Evolutionary conservation across 306 rosid genomes (phyloP).

Genomic region (Hippophae gyantsensis): DNA sequence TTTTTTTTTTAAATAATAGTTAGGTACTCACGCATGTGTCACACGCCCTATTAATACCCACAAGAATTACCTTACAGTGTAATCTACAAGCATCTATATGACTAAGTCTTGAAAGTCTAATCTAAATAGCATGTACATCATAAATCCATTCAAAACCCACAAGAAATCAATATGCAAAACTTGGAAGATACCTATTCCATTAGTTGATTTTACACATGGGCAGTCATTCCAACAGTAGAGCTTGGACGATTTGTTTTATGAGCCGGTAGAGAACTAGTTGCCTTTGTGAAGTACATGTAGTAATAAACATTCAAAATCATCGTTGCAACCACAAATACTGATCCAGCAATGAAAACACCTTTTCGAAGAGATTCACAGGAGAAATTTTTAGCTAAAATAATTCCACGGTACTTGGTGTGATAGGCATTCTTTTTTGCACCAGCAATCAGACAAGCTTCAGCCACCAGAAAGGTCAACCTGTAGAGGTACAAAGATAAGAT

Average conservation of each 20-base stretch:
- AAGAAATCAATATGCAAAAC: conserved; percentile 19
- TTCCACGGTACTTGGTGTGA: conserved; percentile 73
- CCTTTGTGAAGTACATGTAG: conserved; percentile 89
- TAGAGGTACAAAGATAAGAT: conserved; percentile 1
- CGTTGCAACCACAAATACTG: conserved; percentile 77
- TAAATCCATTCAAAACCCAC: conserved; percentile 16
- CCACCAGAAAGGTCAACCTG: conserved; percentile 73
- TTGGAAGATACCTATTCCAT: conserved; percentile 1
- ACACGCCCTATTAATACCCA: too few species aligned
- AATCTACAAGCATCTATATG: too few species aligned
- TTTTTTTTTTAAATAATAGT: too few species aligned
- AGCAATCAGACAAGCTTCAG: conserved; percentile 82
- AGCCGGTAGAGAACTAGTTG: conserved; percentile 44
- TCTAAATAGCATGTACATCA: conserved; percentile 16
- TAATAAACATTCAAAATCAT: conserved; percentile 82
- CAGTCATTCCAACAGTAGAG: conserved; percentile 80
- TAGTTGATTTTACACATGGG: conserved; percentile 39
- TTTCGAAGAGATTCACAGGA: conserved; percentile 80
- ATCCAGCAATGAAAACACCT: conserved; percentile 81
- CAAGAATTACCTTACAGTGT: too few species aligned
- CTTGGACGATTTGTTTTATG: conserved; percentile 58
- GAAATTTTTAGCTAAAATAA: conserved; percentile 71
- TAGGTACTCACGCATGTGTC: too few species aligned
- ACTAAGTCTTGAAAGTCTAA: too few species aligned
- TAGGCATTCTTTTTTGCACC: conserved; percentile 89